Conservation (phyloP, 2,329 filamentous ascomycete species). For the Rasamsonia emersonii region DNA sequence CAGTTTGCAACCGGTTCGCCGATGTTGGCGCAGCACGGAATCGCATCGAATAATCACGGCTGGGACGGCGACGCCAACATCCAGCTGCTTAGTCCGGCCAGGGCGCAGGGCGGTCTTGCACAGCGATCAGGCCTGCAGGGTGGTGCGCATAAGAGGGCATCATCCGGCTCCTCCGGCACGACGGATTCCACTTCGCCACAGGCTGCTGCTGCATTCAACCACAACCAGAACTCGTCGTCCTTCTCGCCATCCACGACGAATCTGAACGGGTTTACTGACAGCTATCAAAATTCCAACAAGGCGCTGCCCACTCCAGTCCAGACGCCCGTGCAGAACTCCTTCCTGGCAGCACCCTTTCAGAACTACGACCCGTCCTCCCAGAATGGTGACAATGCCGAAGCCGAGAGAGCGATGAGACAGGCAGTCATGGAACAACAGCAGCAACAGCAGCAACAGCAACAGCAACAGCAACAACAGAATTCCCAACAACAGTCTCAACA, state of each 20-base stretch:
- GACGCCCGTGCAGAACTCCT: slow-evolving; percentile 45
- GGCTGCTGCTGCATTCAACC: slow-evolving; percentile 19
- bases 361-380: slow-evolving; percentile 35
- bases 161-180: slow-evolving; percentile 36
- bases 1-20: slow-evolving; percentile 19
- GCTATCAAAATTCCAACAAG: slow-evolving; percentile 34
- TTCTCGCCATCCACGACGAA: slow-evolving; percentile 30
- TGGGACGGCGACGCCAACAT: slow-evolving; percentile 24
- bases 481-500: slow-evolving; percentile 16
- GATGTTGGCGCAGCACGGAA: slow-evolving; percentile 33
- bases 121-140: slow-evolving; percentile 11
- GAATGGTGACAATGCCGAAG: slow-evolving; percentile 35
- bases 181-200: slow-evolving; percentile 35
- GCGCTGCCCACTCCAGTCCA: slow-evolving; percentile 48
- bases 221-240: slow-evolving; percentile 20
- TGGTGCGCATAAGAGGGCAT: slow-evolving; percentile 29
- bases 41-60: slow-evolving; percentile 22
- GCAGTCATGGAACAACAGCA: slow-evolving; percentile 44
- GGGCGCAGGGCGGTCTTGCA: slow-evolving; percentile 19
- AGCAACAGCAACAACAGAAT: slow-evolving; percentile 18
- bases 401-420: slow-evolving; percentile 54
- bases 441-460: slow-evolving; percentile 19
- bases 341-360: slow-evolving; percentile 39
- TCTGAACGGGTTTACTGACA: too few relatives aligned
- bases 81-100: slow-evolving; percentile 28